phyloP scores from a whole-genome alignment of 176 grass and related monocot genomes.

The Luzula sylvatica region DNA sequence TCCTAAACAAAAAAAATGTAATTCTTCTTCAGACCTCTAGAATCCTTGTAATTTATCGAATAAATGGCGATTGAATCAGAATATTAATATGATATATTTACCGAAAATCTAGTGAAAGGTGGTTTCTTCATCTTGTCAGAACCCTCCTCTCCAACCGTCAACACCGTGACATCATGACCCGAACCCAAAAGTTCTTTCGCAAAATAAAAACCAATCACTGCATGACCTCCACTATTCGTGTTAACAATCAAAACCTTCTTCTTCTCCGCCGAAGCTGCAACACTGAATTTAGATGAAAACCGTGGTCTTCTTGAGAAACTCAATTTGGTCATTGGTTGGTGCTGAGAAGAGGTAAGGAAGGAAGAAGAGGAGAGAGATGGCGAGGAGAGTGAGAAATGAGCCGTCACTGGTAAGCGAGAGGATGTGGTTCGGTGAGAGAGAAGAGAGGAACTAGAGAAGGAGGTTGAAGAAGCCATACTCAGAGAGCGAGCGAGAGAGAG shows the following conservation, averaged over 20 bases:
- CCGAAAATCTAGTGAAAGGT: conserved; percentile 77
- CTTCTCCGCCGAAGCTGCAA: conserved; percentile 25
- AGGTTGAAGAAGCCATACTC: conserved; percentile 15
- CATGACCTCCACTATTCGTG: conserved; percentile 64
- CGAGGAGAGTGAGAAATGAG: not conserved
- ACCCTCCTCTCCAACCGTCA: conserved; percentile 73
- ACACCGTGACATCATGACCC: conserved; percentile 67
- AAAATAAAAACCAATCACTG: conserved; percentile 87
- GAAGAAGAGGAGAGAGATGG: conserved; percentile 8
- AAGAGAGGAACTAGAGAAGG: conserved; percentile 14
- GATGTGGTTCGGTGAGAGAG: not conserved
- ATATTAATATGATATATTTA: conserved; percentile 2
- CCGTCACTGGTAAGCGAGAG: not conserved
- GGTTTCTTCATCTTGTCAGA: conserved; percentile 98
- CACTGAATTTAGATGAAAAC: not conserved
- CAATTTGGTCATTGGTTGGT: not conserved
- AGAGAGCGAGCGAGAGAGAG: not conserved
- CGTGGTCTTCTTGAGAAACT: not conserved
- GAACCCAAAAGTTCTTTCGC: conserved; percentile 54
- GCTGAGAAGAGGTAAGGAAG: not conserved
- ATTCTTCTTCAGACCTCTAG: no score
- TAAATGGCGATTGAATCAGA: no score
- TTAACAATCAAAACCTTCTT: conserved; percentile 80
- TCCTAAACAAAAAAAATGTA: conserved; percentile 30
- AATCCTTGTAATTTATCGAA: no score